Evolutionary conservation across 1,284 basidiomycete species (phyloP).

Genomic region (Microbotryum silenes-acaulis): DNA sequence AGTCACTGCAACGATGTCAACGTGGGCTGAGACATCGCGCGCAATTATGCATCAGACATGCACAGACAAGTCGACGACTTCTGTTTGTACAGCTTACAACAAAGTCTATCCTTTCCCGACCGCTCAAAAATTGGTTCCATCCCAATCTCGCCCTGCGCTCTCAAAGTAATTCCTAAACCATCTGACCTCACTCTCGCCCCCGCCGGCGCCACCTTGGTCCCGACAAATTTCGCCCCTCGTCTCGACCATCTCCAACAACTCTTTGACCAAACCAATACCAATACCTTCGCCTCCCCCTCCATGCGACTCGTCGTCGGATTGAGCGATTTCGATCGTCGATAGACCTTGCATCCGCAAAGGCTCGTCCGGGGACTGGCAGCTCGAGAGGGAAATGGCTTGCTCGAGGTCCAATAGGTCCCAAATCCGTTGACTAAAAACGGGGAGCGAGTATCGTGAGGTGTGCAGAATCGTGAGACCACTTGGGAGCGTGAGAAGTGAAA

Average conservation of each 20-base stretch:
- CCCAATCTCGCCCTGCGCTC: slow-evolving; percentile 60
- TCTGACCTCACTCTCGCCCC: slow-evolving; percentile 47
- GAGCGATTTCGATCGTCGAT: slow-evolving; percentile 53
- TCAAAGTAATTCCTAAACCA: slow-evolving; percentile 64
- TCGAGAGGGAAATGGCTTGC: slow-evolving; percentile 35
- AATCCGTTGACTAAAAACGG: slow-evolving; percentile 52
- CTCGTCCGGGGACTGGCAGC: neutral
- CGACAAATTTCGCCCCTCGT: slow-evolving; percentile 52
- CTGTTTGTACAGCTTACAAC: too few species aligned
- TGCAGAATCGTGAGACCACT: slow-evolving; percentile 78
- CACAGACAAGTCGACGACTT: too few species aligned
- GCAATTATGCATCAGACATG: too few species aligned
- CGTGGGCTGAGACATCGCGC: too few species aligned
- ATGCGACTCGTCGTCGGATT: slow-evolving; percentile 51
- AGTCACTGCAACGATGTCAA: too few species aligned
- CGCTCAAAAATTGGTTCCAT: neutral
- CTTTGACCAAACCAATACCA: slow-evolving; percentile 60
- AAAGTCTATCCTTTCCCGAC: too few species aligned
- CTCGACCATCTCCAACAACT: slow-evolving; percentile 68
- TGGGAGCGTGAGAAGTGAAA: slow-evolving; percentile 46
- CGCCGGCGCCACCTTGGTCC: slow-evolving; percentile 57
- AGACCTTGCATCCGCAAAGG: slow-evolving; percentile 29
- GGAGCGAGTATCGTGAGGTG: slow-evolving; percentile 63
- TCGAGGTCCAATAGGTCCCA: slow-evolving; percentile 43
- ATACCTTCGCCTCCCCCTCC: slow-evolving; percentile 40